Percentiles rank a stretch among this genome's conserved stretches.
phyloP scores from a whole-genome alignment of 495 filamentous ascomycete species.

The Xylaria venustula region DNA sequence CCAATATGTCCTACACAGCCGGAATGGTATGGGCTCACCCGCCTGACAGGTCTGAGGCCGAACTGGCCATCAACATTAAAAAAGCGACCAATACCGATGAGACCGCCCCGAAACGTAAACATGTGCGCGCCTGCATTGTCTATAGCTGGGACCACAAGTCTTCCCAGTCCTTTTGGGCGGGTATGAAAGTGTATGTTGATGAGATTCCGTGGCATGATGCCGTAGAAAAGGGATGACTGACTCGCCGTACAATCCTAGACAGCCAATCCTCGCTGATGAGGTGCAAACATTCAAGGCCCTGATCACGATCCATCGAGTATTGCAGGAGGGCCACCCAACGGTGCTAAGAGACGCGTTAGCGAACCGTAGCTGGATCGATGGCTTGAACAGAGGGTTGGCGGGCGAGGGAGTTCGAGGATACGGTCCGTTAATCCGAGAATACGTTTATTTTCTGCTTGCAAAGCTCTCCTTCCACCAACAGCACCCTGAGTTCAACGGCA shows the following conservation, averaged over 20 bases:
- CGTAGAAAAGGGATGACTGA: constrained; percentile 16
- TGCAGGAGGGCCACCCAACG: constrained; percentile 92
- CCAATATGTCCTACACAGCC: constrained; percentile 11
- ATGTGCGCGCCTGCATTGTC: constrained; percentile 96
- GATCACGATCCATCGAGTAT: constrained; percentile 91
- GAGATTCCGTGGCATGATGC: background rate
- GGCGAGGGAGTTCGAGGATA: constrained; percentile 92
- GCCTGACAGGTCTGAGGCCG: constrained; percentile 74
- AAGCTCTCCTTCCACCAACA: constrained; percentile 93
- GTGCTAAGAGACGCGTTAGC: constrained; percentile 85
- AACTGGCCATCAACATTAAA: constrained; percentile 91
- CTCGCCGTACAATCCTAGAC: constrained; percentile 47
- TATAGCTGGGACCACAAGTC: constrained; percentile 99
- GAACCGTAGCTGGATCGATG: constrained; percentile 88
- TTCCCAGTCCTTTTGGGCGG: constrained; percentile 92
- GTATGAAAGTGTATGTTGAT: constrained; percentile 88
- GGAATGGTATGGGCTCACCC: constrained; percentile 15
- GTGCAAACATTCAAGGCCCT: constrained; percentile 92
- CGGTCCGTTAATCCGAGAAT: constrained; percentile 87
- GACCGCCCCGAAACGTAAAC: constrained; percentile 95
- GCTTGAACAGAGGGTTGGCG: constrained; percentile 76
- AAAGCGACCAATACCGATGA: constrained; percentile 97
- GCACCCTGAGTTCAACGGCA: constrained; percentile 97
- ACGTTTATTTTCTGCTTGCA: constrained; percentile 88
- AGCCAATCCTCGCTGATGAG: constrained; percentile 94